phyloP scores from a whole-genome alignment of 148 eudicot species.

The Chenopodium album region DNA sequence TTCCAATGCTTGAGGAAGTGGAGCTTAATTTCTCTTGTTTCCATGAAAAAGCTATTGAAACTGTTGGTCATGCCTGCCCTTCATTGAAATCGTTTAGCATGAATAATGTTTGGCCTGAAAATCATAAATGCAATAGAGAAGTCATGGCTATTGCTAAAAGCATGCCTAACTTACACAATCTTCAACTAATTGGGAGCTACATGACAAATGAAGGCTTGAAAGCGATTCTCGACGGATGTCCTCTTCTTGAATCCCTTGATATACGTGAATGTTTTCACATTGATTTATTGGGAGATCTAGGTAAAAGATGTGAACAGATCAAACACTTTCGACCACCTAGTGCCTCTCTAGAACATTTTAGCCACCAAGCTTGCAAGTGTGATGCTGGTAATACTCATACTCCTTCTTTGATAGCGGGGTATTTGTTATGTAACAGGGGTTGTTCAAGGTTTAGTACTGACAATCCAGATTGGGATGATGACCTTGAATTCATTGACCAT shows the following conservation, averaged over 20 bases:
- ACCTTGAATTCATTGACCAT: too few relatives aligned
- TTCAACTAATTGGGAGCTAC: conserved; percentile 40
- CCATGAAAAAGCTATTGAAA: conserved; percentile 30
- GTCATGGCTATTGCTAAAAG: conserved; percentile 42
- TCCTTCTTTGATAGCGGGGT: too few relatives aligned
- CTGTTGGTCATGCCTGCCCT: conserved; percentile 48
- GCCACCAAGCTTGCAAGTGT: background rate
- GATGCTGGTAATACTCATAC: too few relatives aligned
- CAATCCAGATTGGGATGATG: too few relatives aligned
- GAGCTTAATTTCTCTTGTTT: conserved; percentile 32
- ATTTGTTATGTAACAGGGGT: too few relatives aligned
- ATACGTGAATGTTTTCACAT: conserved; percentile 38
- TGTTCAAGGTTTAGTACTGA: too few relatives aligned
- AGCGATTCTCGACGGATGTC: conserved; percentile 50
- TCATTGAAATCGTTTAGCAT: conserved; percentile 43
- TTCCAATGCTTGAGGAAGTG: conserved; percentile 59
- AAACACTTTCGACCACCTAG: conserved; percentile 29
- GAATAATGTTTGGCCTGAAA: conserved; percentile 24
- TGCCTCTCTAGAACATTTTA: conserved; percentile 31
- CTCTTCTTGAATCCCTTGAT: conserved; percentile 51
- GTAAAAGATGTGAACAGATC: conserved; percentile 38
- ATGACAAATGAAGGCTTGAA: conserved; percentile 45
- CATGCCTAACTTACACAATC: conserved; percentile 41
- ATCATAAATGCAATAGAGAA: conserved; percentile 21
- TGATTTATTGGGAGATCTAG: conserved; percentile 32